Conservation (phyloP, 768 basidiomycete species). For the Boletus rubropictus region DNA sequence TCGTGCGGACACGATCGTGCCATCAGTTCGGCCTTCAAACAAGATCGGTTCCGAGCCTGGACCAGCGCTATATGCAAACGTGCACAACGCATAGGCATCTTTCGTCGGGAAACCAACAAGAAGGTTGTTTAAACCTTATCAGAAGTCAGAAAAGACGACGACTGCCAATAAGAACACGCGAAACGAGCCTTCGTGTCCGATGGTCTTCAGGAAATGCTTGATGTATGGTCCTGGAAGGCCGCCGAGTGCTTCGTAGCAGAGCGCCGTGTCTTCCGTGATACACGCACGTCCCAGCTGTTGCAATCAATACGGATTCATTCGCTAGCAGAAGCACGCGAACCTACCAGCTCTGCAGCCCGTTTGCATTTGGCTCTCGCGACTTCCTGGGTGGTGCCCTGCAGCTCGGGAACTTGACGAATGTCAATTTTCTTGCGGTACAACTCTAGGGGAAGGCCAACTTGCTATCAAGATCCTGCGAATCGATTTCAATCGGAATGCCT, state of each 20-base stretch:
- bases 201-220: slow-evolving; percentile 78
- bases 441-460: slow-evolving; percentile 28
- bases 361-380: slow-evolving; percentile 85
- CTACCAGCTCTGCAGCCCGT: slow-evolving; percentile 75
- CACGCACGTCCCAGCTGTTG: slow-evolving; percentile 46
- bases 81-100: slow-evolving; percentile 86
- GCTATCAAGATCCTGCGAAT: slow-evolving; percentile 77
- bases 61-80: slow-evolving; percentile 89
- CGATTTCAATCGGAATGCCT: slow-evolving; percentile 64
- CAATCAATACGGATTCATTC: not conserved
- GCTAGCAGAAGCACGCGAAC: slow-evolving; percentile 20
- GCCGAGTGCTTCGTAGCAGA: slow-evolving; percentile 82
- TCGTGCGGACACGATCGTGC: slow-evolving; percentile 80
- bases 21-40: slow-evolving; percentile 85
- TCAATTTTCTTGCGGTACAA: not conserved
- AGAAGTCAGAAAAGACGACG: not conserved
- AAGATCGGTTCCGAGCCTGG: slow-evolving; percentile 74
- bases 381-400: slow-evolving; percentile 90
- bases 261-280: slow-evolving; percentile 90
- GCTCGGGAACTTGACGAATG: slow-evolving; percentile 67
- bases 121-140: slow-evolving; percentile 70
- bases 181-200: slow-evolving; percentile 76
- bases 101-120: slow-evolving; percentile 71
- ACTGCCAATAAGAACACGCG: not conserved
- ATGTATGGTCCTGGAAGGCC: slow-evolving; percentile 97